These are phyloP conservation scores for Kurtzmaniella quercitrusa DNA, from an alignment of 1,139 yeast species.

Conservation along the genomic window DNA sequence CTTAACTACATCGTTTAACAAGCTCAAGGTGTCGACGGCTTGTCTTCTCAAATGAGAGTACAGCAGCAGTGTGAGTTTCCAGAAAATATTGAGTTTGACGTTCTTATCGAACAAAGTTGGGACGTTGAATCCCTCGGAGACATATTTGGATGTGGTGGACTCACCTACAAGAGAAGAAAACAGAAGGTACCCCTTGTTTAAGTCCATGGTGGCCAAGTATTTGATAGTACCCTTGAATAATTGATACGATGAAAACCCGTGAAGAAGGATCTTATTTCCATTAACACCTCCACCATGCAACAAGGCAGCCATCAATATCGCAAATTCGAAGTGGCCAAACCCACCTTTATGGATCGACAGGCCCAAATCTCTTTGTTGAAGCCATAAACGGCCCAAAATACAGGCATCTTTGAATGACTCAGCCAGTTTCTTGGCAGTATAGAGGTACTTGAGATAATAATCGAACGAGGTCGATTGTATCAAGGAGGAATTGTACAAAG, in stretches of 20 bases:
- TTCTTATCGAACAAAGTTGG: conserved; percentile 78
- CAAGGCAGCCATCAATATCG: conserved; percentile 73
- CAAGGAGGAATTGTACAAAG: conserved; percentile 78
- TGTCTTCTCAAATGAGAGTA: conserved; percentile 58
- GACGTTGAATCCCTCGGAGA: conserved; percentile 51
- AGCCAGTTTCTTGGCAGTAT: conserved; percentile 69
- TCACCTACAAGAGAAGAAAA: conserved; percentile 59
- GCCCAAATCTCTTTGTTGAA: conserved; percentile 76
- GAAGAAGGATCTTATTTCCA: conserved; percentile 71
- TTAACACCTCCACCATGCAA: conserved; percentile 79
- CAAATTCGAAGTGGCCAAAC: conserved; percentile 90
- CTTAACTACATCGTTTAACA: conserved; percentile 72
- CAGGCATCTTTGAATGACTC: conserved; percentile 90
- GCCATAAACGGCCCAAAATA: conserved; percentile 83
- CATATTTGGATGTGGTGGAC: conserved; percentile 41
- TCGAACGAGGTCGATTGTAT: conserved; percentile 65
- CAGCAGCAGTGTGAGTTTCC: conserved; percentile 74
- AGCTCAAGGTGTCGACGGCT: conserved; percentile 63
- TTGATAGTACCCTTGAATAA: conserved; percentile 82
- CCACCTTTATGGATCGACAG: conserved; percentile 68
- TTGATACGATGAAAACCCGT: conserved; percentile 91
- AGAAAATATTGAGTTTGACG: conserved; percentile 69
- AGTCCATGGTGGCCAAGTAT: conserved; percentile 75
- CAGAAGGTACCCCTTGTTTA: conserved; percentile 61
- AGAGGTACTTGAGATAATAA: conserved; percentile 68